Base-by-base conservation (phyloP, 306 rosid species). In the Fagus sylvatica region DNA sequence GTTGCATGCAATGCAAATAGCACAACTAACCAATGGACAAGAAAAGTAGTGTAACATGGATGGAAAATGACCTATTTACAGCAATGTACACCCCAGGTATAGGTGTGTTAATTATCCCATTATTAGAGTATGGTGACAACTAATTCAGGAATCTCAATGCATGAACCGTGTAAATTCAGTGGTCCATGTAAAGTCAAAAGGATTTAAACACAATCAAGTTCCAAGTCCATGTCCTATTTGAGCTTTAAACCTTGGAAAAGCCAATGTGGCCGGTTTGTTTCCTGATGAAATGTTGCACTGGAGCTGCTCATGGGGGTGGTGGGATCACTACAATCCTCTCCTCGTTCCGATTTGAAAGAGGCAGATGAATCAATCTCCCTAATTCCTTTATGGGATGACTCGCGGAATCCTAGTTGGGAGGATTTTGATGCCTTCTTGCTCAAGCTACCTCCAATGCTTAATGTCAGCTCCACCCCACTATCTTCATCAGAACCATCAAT, bases 401-500 rank as follows among this genome's bases (percentile, higher is more conserved):
- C 62, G 40, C 79, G 71, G 32, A 43, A 71, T 69, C 69, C 81
- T 71, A 76, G 55, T 69, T 82, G 74, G 71, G 57, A 41, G 46
- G 84, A 49, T 77, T 86, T 81, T 6, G 88, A 61, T 84, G 79
- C 82, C 80, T 84, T 91, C 88, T 86, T 88, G 75, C 78, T 83
- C 32, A 79, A 36, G 76, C 90, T 74, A 69, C 93, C 89, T 74
- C 98, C 99, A 43, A 96, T 91, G 77, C 98, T 93, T 75, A 96
- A 83, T 74, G 97, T 88, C 74, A 96, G 89, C 84, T 96, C 99
- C 72, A 96, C 91, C 71, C 93, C 89, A 75, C 84, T 76, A 40
- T 90, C 98, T 75, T 91, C 93, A 49, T 81, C 85, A 76, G 32
- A 79, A 12, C 71, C 83, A 69, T 78, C 85, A 71, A 19, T 19